These are phyloP conservation scores for Taphrina sp. DNA, from an alignment of 1,139 yeast species.

Conservation along the genomic window DNA sequence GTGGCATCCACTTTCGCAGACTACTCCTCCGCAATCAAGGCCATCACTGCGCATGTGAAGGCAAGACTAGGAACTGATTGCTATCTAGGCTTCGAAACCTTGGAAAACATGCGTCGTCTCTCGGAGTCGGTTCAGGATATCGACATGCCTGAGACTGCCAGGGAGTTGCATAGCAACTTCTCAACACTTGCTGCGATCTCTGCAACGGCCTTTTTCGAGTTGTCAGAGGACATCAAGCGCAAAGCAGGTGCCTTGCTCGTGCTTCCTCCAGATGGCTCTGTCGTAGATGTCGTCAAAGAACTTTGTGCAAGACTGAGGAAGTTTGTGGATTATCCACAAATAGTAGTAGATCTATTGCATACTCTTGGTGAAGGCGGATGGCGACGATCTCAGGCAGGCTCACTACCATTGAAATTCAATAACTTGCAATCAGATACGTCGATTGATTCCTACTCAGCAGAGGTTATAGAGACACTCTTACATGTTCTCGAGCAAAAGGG, in stretches of 20 bases:
- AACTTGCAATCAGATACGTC: neutral
- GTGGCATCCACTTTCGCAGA: conserved; percentile 28
- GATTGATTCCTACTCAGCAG: conserved; percentile 16
- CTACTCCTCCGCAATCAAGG: conserved; percentile 20
- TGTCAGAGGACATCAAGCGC: conserved; percentile 28
- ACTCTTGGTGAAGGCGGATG: conserved; percentile 34
- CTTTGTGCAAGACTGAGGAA: conserved; percentile 24
- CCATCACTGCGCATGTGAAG: conserved; percentile 26
- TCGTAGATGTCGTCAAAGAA: conserved; percentile 16
- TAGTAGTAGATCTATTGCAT: conserved; percentile 19
- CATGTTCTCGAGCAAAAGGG: conserved; percentile 32
- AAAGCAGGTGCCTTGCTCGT: conserved; percentile 6
- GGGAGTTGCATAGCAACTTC: conserved; percentile 18
- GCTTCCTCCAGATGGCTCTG: conserved; percentile 29
- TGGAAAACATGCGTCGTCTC: conserved; percentile 25
- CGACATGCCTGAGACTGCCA: conserved; percentile 22
- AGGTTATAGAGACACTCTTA: conserved; percentile 20
- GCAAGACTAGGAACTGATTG: conserved; percentile 27
- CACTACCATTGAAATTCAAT: neutral
- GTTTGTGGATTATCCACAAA: conserved; percentile 23
- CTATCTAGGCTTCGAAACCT: conserved; percentile 30
- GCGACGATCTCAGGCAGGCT: conserved; percentile 23
- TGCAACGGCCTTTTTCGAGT: conserved; percentile 25
- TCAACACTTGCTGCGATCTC: conserved; percentile 14
- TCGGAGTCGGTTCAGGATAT: conserved; percentile 12